These are phyloP conservation scores for Aspergillus indologenus DNA, from an alignment of 495 filamentous ascomycete species.

Conservation along the genomic window DNA sequence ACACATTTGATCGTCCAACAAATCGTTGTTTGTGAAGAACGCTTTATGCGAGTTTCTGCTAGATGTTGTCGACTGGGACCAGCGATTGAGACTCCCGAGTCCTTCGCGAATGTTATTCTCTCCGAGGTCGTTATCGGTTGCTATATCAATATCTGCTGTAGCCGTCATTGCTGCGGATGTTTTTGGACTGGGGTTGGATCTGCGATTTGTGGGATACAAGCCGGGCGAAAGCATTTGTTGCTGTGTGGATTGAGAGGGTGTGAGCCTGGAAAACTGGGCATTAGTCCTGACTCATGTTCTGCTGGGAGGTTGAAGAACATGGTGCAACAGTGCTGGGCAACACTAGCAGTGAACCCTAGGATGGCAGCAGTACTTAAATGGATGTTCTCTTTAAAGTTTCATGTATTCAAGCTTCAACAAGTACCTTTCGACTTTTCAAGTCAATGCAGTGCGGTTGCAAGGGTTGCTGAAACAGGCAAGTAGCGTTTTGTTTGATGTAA, in stretches of 20 bases:
- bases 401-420: not conserved
- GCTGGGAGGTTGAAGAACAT: not conserved
- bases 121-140: constrained; percentile 15
- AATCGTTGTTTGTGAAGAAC: constrained; percentile 40
- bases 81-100: constrained; percentile 72
- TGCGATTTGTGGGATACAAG: not conserved
- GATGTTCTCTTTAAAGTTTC: not conserved
- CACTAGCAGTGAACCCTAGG: not conserved
- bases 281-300: not conserved
- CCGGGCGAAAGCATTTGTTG: no score
- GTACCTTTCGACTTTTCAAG: not conserved
- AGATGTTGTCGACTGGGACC: constrained; percentile 74
- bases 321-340: not conserved
- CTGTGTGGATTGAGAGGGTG: not conserved
- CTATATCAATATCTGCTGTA: constrained; percentile 16
- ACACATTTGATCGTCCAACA: constrained; percentile 6
- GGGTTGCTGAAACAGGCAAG: not conserved
- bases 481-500: not conserved
- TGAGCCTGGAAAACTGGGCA: not conserved
- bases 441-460: no score
- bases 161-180: constrained; percentile 10
- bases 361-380: not conserved
- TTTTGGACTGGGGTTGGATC: not conserved
- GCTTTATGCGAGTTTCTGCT: constrained; percentile 59
- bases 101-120: constrained; percentile 56